phyloP scores from a whole-genome alignment of 140 eudicot genomes.

The Stevia rebaudiana region DNA sequence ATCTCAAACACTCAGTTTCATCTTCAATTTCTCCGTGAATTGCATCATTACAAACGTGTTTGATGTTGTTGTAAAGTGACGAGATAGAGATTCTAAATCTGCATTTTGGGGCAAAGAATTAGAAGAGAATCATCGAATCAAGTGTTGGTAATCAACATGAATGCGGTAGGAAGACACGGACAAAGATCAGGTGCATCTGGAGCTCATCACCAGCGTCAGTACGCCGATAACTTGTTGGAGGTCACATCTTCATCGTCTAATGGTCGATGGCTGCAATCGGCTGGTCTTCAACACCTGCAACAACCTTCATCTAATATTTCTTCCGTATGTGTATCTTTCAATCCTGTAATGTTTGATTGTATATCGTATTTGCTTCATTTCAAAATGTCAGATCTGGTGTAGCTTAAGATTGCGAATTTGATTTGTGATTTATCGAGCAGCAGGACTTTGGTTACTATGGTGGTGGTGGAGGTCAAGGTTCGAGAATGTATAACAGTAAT shows the following conservation, averaged over 20 bases:
- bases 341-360: neutral
- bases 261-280: slow-evolving; percentile 85
- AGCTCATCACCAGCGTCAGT: slow-evolving; percentile 83
- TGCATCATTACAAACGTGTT: slow-evolving; percentile 4
- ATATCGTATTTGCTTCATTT: neutral
- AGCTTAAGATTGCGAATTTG: neutral
- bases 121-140: neutral
- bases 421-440: slow-evolving; percentile 18
- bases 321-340: slow-evolving; percentile 29
- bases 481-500: slow-evolving; percentile 49
- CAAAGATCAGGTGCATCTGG: slow-evolving; percentile 77
- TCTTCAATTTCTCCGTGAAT: slow-evolving; percentile 4
- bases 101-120: slow-evolving; percentile 7
- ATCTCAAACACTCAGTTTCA: neutral
- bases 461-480: slow-evolving; percentile 56
- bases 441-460: slow-evolving; percentile 87
- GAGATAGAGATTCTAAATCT: neutral
- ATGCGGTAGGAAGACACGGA: slow-evolving; percentile 60
- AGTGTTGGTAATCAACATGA: slow-evolving; percentile 37
- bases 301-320: slow-evolving; percentile 50
- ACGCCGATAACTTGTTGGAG: slow-evolving; percentile 71
- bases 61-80: neutral
- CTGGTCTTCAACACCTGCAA: slow-evolving; percentile 82
- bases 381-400: slow-evolving; percentile 38
- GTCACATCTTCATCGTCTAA: slow-evolving; percentile 49